Evolutionary conservation across 2,329 filamentous ascomycete genomes (phyloP).

Genomic region (Penicillium psychrosexuale): DNA sequence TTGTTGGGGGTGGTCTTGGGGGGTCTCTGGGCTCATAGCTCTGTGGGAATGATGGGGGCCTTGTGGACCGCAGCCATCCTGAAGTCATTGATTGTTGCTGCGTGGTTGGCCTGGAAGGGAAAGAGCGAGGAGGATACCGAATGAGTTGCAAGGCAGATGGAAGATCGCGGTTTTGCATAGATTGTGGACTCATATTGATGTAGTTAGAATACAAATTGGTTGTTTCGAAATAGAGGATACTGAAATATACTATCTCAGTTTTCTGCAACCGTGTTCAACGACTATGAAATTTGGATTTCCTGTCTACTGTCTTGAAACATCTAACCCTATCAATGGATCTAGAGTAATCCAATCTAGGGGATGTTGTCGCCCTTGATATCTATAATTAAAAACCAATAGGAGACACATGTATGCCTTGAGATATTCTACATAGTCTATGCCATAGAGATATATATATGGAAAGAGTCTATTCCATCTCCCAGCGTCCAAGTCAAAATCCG

Average conservation of each 20-base stretch:
- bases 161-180: neutral
- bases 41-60: slow-evolving; percentile 52
- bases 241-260: neutral
- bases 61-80: slow-evolving; percentile 59
- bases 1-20: slow-evolving; percentile 54
- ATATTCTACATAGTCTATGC: no score
- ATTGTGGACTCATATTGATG: neutral
- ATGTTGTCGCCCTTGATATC: neutral
- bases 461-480: neutral
- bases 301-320: neutral
- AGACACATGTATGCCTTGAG: neutral
- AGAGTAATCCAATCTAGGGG: neutral
- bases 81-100: slow-evolving; percentile 55
- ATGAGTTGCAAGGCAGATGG: neutral
- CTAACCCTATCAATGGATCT: neutral
- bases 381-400: neutral
- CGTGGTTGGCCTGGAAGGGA: slow-evolving; percentile 61
- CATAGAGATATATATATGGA: no score
- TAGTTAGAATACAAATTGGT: neutral
- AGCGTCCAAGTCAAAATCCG: neutral
- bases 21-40: slow-evolving; percentile 54
- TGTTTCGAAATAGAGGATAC: neutral
- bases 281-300: neutral
- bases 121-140: slow-evolving; percentile 26
- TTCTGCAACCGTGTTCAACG: no score